These are phyloP conservation scores for Stentor roeselii DNA, from an alignment of 73 alveolate genomes.

Conservation along the genomic window DNA sequence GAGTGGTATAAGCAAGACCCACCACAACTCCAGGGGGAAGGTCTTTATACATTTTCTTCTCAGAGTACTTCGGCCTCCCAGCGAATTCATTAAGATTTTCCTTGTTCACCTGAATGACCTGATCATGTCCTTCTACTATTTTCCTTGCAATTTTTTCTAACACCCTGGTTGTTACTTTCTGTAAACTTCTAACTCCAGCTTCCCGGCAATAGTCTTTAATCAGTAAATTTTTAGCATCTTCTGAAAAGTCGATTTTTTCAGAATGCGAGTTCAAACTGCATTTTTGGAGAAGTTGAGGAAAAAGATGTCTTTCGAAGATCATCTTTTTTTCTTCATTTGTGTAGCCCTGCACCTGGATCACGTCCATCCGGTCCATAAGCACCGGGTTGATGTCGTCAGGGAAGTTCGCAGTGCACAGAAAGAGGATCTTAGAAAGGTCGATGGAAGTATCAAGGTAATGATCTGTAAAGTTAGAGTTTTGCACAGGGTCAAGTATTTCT, in stretches of 20 bases:
- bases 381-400: constrained; percentile 87
- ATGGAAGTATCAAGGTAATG: constrained; percentile 71
- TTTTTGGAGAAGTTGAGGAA: constrained; percentile 43
- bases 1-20: constrained; percentile 72
- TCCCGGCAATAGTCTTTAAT: constrained; percentile 74
- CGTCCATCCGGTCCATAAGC: constrained; percentile 90
- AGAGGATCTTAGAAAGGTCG: constrained; percentile 67
- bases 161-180: constrained; percentile 60
- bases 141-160: constrained; percentile 62
- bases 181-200: constrained; percentile 82
- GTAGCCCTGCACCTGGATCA: constrained; percentile 83
- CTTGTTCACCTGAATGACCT: constrained; percentile 31
- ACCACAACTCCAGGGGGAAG: constrained; percentile 73
- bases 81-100: constrained; percentile 26
- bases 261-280: constrained; percentile 32
- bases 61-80: constrained; percentile 28
- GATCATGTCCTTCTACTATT: constrained; percentile 45
- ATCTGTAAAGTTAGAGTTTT: constrained; percentile 46
- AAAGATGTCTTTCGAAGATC: constrained; percentile 45
- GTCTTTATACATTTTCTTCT: constrained; percentile 31
- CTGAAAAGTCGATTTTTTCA: constrained; percentile 25
- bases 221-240: constrained; percentile 52
- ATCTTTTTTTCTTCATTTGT: constrained; percentile 41
- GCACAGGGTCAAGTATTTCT: constrained; percentile 80
- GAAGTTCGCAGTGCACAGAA: constrained; percentile 78